These are phyloP conservation scores for Penicillium simplicissimum DNA, from an alignment of 495 filamentous ascomycete genomes.

Conservation along the genomic window DNA sequence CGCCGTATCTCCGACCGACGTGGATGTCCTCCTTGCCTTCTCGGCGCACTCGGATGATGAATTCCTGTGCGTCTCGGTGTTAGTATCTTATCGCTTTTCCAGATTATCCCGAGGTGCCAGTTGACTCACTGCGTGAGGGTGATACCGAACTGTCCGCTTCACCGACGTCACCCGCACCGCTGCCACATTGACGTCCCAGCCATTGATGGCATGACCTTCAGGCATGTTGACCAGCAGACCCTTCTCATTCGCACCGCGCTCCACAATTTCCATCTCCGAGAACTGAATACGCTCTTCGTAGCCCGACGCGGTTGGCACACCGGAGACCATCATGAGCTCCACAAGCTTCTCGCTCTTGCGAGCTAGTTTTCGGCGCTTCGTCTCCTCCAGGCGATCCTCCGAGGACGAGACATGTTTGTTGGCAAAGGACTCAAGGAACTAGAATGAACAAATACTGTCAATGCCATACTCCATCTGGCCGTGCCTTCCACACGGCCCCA, in stretches of 20 bases:
- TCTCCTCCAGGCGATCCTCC: slow-evolving; percentile 93
- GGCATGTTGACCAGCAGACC: slow-evolving; percentile 83
- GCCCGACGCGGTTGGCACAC: slow-evolving; percentile 90
- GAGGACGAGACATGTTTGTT: slow-evolving; percentile 96
- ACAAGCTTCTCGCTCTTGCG: slow-evolving; percentile 92
- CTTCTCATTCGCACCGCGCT: slow-evolving; percentile 86
- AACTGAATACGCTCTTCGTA: slow-evolving; percentile 97
- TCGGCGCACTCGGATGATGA: slow-evolving; percentile 78
- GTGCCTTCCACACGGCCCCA: neutral
- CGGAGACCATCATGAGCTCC: slow-evolving; percentile 99
- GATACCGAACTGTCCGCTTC: slow-evolving; percentile 85
- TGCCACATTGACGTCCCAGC: slow-evolving; percentile 96
- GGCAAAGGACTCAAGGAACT: slow-evolving; percentile 98
- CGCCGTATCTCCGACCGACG: slow-evolving; percentile 83
- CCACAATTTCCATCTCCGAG: slow-evolving; percentile 93
- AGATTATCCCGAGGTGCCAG: neutral
- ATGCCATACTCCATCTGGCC: neutral
- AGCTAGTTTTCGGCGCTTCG: slow-evolving; percentile 89
- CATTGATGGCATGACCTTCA: slow-evolving; percentile 87
- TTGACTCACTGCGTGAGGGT: slow-evolving; percentile 80
- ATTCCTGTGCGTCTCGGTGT: slow-evolving; percentile 61
- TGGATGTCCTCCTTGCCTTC: slow-evolving; percentile 69
- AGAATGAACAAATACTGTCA: neutral
- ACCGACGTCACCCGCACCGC: slow-evolving; percentile 77
- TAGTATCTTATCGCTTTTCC: neutral